Conservation (phyloP, 106 monocot species). For the Dioscorea dumetorum region DNA sequence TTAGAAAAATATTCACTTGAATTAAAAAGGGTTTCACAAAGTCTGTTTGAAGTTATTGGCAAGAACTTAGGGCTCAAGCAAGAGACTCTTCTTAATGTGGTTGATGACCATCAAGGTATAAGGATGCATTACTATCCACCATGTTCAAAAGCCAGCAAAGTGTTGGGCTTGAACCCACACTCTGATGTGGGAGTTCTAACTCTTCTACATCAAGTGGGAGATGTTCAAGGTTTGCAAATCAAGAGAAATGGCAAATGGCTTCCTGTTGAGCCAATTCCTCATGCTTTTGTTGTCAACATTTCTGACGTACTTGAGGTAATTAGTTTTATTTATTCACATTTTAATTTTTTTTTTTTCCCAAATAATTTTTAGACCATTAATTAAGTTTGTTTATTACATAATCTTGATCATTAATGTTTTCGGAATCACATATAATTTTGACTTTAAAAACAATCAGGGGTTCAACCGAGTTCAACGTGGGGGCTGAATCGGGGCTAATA, state of each 20-base stretch:
- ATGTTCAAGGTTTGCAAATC: conserved; percentile 39
- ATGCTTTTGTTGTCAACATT: conserved; percentile 31
- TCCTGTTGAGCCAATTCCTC: conserved; percentile 13
- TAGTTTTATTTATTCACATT: too few relatives aligned
- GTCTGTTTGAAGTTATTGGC: conserved; percentile 12
- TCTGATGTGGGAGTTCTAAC: conserved; percentile 24
- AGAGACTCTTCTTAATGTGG: conserved; percentile 5
- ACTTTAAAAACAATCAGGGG: too few relatives aligned
- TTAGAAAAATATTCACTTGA: conserved; percentile 31
- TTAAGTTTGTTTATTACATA: too few relatives aligned
- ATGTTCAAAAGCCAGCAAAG: conserved; percentile 22
- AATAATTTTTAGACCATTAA: too few relatives aligned
- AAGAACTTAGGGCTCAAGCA: conserved; percentile 28
- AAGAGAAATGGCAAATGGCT: conserved; percentile 25
- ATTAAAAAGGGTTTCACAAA: conserved; percentile 16
- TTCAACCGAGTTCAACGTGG: too few relatives aligned
- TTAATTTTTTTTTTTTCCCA: too few relatives aligned
- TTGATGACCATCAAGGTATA: conserved; percentile 15
- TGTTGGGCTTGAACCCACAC: conserved; percentile 29
- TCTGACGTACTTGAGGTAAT: conserved; percentile 34
- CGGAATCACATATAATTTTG: too few relatives aligned
- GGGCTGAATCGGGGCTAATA: too few relatives aligned
- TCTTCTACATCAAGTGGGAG: conserved; percentile 26
- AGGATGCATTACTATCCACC: conserved; percentile 42
- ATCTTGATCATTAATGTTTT: too few relatives aligned